Evolutionary conservation across 768 basidiomycete genomes (phyloP).

Genomic region (Daedaleopsis sinensis): DNA sequence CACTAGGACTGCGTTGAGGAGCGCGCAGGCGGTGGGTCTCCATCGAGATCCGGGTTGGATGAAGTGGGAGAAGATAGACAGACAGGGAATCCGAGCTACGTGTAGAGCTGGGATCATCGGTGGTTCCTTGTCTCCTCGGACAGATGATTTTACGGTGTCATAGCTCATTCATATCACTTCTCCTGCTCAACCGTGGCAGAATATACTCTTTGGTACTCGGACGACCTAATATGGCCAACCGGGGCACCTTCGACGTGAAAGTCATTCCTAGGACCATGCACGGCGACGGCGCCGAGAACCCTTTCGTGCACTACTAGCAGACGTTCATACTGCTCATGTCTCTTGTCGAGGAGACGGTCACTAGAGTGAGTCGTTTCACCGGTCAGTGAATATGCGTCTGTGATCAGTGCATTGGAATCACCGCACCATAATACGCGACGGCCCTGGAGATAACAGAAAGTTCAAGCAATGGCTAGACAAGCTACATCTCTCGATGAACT

Average conservation of each 20-base stretch:
- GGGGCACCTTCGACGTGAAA: conserved; percentile 41
- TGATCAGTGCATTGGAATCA: conserved; percentile 23
- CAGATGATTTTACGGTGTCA: conserved; percentile 15
- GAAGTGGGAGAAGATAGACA: conserved; percentile 31
- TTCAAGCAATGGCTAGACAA: conserved; percentile 47
- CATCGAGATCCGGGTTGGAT: conserved; percentile 33
- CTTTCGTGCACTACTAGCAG: conserved; percentile 40
- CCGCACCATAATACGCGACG: conserved; percentile 29
- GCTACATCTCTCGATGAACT: conserved; percentile 44
- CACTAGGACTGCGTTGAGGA: conserved; percentile 24
- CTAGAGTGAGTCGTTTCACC: conserved; percentile 37
- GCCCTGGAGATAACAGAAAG: conserved; percentile 45
- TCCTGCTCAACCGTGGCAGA: conserved; percentile 30
- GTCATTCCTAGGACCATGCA: conserved; percentile 24
- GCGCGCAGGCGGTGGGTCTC: conserved; percentile 30
- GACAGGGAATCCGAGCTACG: conserved; percentile 28
- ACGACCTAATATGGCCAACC: conserved; percentile 45
- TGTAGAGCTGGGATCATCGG: conserved; percentile 27
- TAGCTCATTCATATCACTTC: conserved; percentile 1
- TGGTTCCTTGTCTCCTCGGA: conserved; percentile 29
- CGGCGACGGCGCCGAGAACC: conserved; percentile 35
- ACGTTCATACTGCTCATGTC: conserved; percentile 42
- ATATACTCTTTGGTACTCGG: conserved; percentile 48
- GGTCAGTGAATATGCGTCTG: neutral
- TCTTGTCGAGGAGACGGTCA: conserved; percentile 43